These are phyloP conservation scores for Xylaria sp. DNA, from an alignment of 2,329 filamentous ascomycete species.

Conservation along the genomic window DNA sequence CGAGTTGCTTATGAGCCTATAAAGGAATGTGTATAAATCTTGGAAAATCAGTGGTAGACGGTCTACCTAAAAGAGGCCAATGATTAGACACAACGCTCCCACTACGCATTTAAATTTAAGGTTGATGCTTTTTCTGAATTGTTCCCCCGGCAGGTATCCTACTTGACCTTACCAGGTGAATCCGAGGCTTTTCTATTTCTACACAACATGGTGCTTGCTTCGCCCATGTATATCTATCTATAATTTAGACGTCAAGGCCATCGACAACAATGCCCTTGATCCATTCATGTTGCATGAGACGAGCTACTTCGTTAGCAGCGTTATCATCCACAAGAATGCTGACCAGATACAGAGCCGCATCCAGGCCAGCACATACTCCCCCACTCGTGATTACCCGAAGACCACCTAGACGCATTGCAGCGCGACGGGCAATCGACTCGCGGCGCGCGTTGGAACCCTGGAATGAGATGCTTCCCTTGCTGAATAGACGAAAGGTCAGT, in stretches of 20 bases:
- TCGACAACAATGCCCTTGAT: constrained; percentile 86
- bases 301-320: constrained; percentile 78
- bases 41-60: neutral
- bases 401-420: constrained; percentile 76
- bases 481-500: constrained; percentile 49
- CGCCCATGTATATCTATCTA: constrained; percentile 32
- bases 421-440: constrained; percentile 82
- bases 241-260: constrained; percentile 78
- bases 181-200: constrained; percentile 31
- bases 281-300: constrained; percentile 84
- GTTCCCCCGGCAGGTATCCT: constrained; percentile 28
- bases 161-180: constrained; percentile 32
- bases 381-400: constrained; percentile 82
- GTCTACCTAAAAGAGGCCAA: neutral
- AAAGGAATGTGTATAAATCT: too few species aligned
- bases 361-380: constrained; percentile 81
- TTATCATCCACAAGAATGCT: constrained; percentile 83
- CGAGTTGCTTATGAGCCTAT: too few species aligned
- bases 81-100: neutral
- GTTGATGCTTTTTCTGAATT: constrained; percentile 26
- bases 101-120: neutral
- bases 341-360: constrained; percentile 86
- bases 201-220: constrained; percentile 24
- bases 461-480: constrained; percentile 86
- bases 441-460: constrained; percentile 78